Percentiles rank a stretch among this genome's conserved stretches.
These are phyloP conservation scores for Saturnispora bothae DNA, from an alignment of 805 yeast genomes.

Conservation along the genomic window DNA sequence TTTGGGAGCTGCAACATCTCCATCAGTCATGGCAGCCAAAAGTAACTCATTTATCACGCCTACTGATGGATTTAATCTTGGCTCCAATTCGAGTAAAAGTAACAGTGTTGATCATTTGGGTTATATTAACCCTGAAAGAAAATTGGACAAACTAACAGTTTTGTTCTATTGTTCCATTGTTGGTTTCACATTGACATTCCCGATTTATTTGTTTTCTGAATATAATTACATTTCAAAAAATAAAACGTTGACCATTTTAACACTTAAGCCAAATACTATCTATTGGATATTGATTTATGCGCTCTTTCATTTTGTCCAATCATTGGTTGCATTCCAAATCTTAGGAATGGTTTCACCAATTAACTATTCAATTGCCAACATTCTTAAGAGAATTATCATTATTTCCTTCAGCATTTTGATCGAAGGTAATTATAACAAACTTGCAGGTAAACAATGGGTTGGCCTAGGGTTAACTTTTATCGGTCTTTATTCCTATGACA, in stretches of 20 bases:
- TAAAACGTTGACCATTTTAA: slow-evolving; percentile 27
- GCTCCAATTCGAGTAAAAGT: too few species aligned
- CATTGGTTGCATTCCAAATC: slow-evolving; percentile 65
- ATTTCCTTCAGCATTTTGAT: slow-evolving; percentile 55
- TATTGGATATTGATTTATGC: slow-evolving; percentile 50
- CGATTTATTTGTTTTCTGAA: slow-evolving; percentile 55
- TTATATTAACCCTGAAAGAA: slow-evolving; percentile 22
- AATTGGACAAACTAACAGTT: slow-evolving; percentile 62
- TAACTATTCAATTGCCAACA: slow-evolving; percentile 70
- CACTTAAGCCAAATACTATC: slow-evolving; percentile 21
- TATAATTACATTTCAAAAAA: slow-evolving; percentile 18
- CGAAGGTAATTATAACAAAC: slow-evolving; percentile 38
- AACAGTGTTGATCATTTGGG: slow-evolving; percentile 18
- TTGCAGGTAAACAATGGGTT: slow-evolving; percentile 31
- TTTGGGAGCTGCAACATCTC: too few species aligned
- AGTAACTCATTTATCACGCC: too few species aligned
- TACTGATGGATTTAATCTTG: too few species aligned
- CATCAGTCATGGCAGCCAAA: too few species aligned
- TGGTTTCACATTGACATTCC: slow-evolving; percentile 59
- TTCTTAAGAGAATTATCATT: slow-evolving; percentile 61
- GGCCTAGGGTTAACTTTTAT: slow-evolving; percentile 47
- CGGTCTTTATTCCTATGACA: slow-evolving; percentile 64
- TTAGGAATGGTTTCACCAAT: slow-evolving; percentile 66
- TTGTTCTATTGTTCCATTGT: slow-evolving; percentile 59
- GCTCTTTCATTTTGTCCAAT: slow-evolving; percentile 57